Evolutionary conservation across 257 asterid genomes (phyloP).

Genomic region (Anisodus acutangulus): DNA sequence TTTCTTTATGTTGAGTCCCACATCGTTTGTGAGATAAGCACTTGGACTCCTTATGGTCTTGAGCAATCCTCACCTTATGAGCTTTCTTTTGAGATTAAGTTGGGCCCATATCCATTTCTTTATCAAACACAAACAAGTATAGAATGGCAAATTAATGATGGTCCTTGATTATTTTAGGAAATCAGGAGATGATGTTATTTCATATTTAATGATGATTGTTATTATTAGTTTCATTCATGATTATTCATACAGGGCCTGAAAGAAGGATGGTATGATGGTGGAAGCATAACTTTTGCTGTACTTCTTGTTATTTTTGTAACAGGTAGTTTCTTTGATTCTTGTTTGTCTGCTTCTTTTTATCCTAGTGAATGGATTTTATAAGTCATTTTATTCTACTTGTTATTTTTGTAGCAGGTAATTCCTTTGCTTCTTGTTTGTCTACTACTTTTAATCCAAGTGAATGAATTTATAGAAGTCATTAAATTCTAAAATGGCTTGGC

Average conservation of each 20-base stretch:
- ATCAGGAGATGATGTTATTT: neutral
- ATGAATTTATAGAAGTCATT: neutral
- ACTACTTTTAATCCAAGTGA: too few relatives aligned
- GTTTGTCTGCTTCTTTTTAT: neutral
- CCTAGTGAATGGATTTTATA: slow-evolving; percentile 14
- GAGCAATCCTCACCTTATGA: too few relatives aligned
- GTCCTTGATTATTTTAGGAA: neutral
- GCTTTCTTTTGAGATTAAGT: too few relatives aligned
- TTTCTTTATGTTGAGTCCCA: neutral
- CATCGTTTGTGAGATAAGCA: too few relatives aligned
- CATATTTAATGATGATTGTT: slow-evolving; percentile 11
- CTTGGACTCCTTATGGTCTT: too few relatives aligned
- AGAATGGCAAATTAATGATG: slow-evolving; percentile 10
- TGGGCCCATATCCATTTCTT: neutral
- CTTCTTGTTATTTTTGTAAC: slow-evolving; percentile 90
- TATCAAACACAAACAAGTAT: neutral
- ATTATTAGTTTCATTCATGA: slow-evolving; percentile 16
- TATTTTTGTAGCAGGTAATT: slow-evolving; percentile 74
- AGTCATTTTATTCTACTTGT: slow-evolving; percentile 41
- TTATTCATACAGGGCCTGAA: slow-evolving; percentile 60
- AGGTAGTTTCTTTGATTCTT: slow-evolving; percentile 47
- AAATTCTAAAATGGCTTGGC: neutral
- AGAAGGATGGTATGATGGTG: slow-evolving; percentile 99
- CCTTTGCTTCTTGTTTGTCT: slow-evolving; percentile 1
- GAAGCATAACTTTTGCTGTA: slow-evolving; percentile 94